These are phyloP conservation scores for Eucalyptus sp. DNA, from an alignment of 345 rosid genomes.

Conservation along the genomic window DNA sequence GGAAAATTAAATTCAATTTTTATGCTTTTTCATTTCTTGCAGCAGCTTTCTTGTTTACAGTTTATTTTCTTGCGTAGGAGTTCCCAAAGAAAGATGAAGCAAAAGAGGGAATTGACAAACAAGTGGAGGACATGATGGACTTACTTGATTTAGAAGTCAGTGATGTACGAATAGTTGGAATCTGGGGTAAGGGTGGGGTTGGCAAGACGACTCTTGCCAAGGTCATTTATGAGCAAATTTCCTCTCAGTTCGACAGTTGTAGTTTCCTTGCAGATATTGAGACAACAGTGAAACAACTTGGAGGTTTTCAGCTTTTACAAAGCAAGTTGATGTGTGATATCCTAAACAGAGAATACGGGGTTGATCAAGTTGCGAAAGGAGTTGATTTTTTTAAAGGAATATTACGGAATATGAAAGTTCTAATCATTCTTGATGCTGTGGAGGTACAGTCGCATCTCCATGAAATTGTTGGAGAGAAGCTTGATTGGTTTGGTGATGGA, in stretches of 20 bases:
- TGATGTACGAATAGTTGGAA: not conserved
- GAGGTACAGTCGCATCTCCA: not conserved
- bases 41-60: too few species aligned
- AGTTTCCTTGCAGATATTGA: not conserved
- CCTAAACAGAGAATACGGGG: not conserved
- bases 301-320: not conserved
- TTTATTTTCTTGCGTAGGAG: accelerated
- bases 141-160: not conserved
- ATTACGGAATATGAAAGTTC: not conserved
- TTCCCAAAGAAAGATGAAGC: too few species aligned
- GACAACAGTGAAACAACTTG: accelerated
- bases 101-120: too few species aligned
- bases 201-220: not conserved
- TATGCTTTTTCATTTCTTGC: too few species aligned
- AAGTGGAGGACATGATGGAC: too few species aligned
- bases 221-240: not conserved
- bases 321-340: not conserved
- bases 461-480: not conserved
- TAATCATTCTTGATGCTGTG: not conserved
- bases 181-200: not conserved
- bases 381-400: not conserved
- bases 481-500: not conserved
- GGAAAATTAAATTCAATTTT: too few species aligned
- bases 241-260: not conserved
- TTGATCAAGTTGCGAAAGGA: not conserved